Evolutionary conservation across 495 filamentous ascomycete genomes (phyloP).

Genomic region (Cryomyces minteri): DNA sequence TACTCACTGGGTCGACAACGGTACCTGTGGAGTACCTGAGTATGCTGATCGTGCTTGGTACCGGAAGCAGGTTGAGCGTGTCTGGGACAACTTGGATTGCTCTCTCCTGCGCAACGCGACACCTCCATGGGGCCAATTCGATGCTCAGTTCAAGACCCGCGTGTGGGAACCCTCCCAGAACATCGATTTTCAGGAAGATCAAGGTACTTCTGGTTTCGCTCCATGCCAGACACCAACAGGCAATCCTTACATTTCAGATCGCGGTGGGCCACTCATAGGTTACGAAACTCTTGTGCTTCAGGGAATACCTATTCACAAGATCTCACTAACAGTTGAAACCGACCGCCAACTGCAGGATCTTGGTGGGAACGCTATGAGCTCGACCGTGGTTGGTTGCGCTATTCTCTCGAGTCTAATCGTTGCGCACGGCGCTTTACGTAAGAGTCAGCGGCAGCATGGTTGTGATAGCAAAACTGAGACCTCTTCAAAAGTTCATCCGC

Average conservation of each 20-base stretch:
- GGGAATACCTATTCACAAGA: constrained; percentile 44
- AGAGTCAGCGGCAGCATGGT: too few species aligned
- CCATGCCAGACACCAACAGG: constrained; percentile 57
- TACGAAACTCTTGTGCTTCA: constrained; percentile 51
- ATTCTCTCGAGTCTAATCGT: constrained; percentile 35
- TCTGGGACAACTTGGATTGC: constrained; percentile 53
- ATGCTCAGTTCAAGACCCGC: constrained; percentile 45
- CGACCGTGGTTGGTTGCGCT: constrained; percentile 49
- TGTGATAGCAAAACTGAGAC: too few species aligned
- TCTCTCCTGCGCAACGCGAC: constrained; percentile 28
- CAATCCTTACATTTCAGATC: constrained; percentile 40
- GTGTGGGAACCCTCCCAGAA: constrained; percentile 62
- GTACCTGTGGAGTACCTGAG: constrained; percentile 31
- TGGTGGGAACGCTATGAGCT: constrained; percentile 73
- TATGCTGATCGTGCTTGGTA: constrained; percentile 34
- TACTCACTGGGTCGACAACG: constrained; percentile 35
- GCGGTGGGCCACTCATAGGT: constrained; percentile 44
- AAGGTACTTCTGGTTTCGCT: constrained; percentile 34
- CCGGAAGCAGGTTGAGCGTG: constrained; percentile 30
- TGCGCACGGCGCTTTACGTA: constrained; percentile 20
- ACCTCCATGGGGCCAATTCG: constrained; percentile 21
- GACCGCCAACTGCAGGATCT: constrained; percentile 50
- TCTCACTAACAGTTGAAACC: constrained; percentile 45
- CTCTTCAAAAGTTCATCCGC: too few species aligned
- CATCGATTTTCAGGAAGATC: constrained; percentile 37